Base-by-base conservation (phyloP, 1,139 yeast genomes). In the Lodderomyces beijingensis region DNA sequence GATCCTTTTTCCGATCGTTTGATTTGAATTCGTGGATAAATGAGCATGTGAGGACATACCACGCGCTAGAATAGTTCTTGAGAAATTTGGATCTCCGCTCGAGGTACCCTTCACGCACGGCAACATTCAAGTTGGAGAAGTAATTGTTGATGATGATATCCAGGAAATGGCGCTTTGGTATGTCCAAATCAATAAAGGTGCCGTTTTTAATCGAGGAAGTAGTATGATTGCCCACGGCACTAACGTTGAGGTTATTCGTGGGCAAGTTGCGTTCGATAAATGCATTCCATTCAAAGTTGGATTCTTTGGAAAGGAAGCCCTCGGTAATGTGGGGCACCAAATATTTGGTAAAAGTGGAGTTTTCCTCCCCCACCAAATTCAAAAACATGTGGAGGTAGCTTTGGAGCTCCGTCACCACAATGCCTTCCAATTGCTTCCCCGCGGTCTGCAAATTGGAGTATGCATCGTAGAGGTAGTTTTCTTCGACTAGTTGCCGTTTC, bases 41-140 rank as follows among this genome's bases (percentile, higher is more conserved):
- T 38, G 80, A 78, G 37, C 96, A 84, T 2, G 98, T 88, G 45
- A 91, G 66, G 19, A 91, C 95, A 53, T 88, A 93, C 79, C 86
- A 91, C 4, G 94, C 95, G 45, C 79, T 75, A 4, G 95, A 78
- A 58, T 88, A 93, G 18, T 91, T 83, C 62, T 88, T 89, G 44
- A 91, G 69, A 54, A 79, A 88, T 62, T 89, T 91, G 2, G 96
- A 85, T 47, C 95, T 75, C 54, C 96, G 74, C 56, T 91, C 98
- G 44, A 91, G 66, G 44, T 69, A 74, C 1, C 97, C 96, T 23
- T 87, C 77, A 36, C 88, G 74, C 26, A 91, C 71, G 35, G 86
- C 82, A 33, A 66, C 61, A 20, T 89, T 77, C 43, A 88, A 64
- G 10, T 88, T 76, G 34, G 89, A 83, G 47, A 74, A 70, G 53